These are phyloP conservation scores for Puccinia sorghi DNA, from an alignment of 1,284 basidiomycete genomes.

Conservation along the genomic window DNA sequence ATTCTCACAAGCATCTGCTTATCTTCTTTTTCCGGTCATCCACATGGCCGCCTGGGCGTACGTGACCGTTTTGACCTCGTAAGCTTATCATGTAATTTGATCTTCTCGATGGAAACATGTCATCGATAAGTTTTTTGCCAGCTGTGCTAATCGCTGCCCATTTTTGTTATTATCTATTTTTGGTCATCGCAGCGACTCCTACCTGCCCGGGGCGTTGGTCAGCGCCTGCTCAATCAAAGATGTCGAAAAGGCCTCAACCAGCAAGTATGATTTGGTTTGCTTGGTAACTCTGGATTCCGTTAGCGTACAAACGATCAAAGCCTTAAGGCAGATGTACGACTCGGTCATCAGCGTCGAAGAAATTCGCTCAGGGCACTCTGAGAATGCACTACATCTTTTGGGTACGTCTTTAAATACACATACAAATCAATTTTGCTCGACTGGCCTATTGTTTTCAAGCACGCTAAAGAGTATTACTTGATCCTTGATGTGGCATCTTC, in stretches of 20 bases:
- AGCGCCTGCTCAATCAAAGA: conserved; percentile 79
- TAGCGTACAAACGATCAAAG: conserved; percentile 78
- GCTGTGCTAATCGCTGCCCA: not conserved
- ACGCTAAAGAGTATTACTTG: too few relatives aligned
- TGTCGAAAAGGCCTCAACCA: conserved; percentile 67
- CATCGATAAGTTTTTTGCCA: not conserved
- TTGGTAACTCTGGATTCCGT: conserved; percentile 90
- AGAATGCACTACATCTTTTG: conserved; percentile 71
- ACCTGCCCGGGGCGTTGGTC: conserved; percentile 87
- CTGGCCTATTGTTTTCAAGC: too few relatives aligned
- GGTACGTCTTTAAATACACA: conserved; percentile 63
- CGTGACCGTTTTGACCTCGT: conserved; percentile 46
- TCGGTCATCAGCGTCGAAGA: conserved; percentile 86
- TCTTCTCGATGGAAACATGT: too few relatives aligned
- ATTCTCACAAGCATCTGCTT: not conserved
- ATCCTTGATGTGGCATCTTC: too few relatives aligned
- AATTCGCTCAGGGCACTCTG: conserved; percentile 68
- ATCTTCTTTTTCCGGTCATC: too few relatives aligned
- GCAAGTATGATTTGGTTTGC: conserved; percentile 78
- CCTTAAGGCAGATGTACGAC: conserved; percentile 77
- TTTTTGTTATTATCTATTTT: conserved; percentile 67
- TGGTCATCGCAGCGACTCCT: conserved; percentile 71
- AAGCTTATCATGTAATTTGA: not conserved
- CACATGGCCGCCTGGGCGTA: conserved; percentile 39
- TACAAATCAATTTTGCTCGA: conserved; percentile 56